A percentile compares a stretch with the other conserved stretches of the same genome.
Conservation (phyloP, 768 basidiomycete genomes). For the Trametes maxima region DNA sequence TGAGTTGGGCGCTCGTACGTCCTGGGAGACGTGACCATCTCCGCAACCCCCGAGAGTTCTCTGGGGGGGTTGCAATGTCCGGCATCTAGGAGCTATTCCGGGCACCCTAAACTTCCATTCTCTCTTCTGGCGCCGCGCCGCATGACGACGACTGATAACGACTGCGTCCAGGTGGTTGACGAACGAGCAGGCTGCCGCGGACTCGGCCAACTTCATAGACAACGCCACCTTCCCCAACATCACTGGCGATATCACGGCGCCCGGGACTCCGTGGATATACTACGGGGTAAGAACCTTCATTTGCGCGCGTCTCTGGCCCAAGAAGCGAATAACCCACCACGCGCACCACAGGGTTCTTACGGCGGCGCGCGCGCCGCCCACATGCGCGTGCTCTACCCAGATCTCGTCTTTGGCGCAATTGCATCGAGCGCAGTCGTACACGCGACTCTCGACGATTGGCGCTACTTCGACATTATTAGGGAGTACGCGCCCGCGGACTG, state of each 20-base stretch:
- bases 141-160: background rate
- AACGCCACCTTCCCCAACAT: conserved; percentile 72
- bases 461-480: conserved; percentile 87
- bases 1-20: too few species aligned
- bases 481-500: conserved; percentile 66
- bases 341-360: conserved; percentile 69
- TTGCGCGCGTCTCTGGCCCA: background rate
- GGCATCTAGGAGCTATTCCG: too few species aligned
- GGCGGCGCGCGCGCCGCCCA: conserved; percentile 94
- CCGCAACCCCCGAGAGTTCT: too few species aligned
- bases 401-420: conserved; percentile 87
- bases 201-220: conserved; percentile 86
- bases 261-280: conserved; percentile 81
- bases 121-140: background rate
- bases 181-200: conserved; percentile 83
- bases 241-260: conserved; percentile 63
- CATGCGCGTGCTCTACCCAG: conserved; percentile 86
- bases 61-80: too few species aligned
- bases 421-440: conserved; percentile 92
- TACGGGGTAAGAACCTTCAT: conserved; percentile 65
- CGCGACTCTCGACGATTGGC: conserved; percentile 79
- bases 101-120: too few species aligned
- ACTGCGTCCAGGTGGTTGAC: conserved; percentile 47
- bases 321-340: conserved; percentile 3
- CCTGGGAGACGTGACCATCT: too few species aligned